Conservation (phyloP, 192 early-diverging fungal genomes). For the Spizellomyces punctatus region DNA sequence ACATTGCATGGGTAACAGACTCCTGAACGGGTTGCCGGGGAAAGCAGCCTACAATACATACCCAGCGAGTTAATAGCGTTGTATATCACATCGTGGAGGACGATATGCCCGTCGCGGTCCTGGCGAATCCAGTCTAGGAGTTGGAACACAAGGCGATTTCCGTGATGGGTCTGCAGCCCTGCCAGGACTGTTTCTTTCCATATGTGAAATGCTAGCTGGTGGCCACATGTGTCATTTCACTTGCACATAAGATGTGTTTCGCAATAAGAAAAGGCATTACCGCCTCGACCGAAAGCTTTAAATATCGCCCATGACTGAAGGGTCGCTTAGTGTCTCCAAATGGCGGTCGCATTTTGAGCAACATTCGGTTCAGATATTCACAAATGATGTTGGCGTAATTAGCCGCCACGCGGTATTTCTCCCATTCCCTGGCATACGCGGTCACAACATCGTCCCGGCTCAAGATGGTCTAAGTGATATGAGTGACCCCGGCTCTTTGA, state of each 20-base stretch:
- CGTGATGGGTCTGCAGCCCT: conserved; percentile 56
- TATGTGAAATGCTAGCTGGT: conserved; percentile 68
- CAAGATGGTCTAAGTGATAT: conserved; percentile 53
- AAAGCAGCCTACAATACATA: conserved; percentile 25
- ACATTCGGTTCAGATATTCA: conserved; percentile 72
- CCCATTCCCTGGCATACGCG: conserved; percentile 69
- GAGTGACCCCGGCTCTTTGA: neutral
- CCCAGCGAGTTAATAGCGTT: conserved; percentile 63
- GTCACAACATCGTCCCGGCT: conserved; percentile 68
- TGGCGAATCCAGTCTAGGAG: conserved; percentile 68
- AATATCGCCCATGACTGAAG: neutral
- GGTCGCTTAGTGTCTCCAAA: conserved; percentile 29
- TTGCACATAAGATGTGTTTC: conserved; percentile 1
- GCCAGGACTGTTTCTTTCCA: conserved; percentile 73
- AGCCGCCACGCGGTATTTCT: conserved; percentile 64
- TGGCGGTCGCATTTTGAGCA: conserved; percentile 42
- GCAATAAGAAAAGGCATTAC: conserved; percentile 11
- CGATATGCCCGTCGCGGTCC: conserved; percentile 69
- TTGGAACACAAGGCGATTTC: conserved; percentile 68
- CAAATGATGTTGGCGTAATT: conserved; percentile 62
- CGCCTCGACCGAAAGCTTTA: conserved; percentile 31
- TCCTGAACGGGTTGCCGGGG: neutral
- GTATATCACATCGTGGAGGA: conserved; percentile 54
- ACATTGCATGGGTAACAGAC: neutral
- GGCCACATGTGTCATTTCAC: no score